Conservation (phyloP, 1,284 basidiomycete genomes). For the Fomitopsis palustris region DNA sequence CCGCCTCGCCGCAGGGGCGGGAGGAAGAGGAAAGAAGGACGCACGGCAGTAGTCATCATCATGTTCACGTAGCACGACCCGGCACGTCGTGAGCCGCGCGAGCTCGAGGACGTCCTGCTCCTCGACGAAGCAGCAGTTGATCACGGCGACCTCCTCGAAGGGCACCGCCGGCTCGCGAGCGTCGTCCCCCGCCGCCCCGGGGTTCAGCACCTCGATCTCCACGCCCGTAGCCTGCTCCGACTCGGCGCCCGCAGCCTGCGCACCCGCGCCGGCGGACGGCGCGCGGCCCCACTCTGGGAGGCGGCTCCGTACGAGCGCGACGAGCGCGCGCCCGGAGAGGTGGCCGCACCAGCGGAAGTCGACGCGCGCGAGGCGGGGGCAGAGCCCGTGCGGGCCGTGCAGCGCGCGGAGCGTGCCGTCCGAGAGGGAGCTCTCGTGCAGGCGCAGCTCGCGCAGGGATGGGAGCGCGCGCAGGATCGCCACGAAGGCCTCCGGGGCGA, state of each 20-base stretch:
- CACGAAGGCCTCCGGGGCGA: constrained; percentile 40
- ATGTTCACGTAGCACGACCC: constrained; percentile 39
- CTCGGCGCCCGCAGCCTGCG: background rate
- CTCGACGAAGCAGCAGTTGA: constrained; percentile 56
- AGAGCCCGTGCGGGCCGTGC: constrained; percentile 38
- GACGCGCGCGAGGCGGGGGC: constrained; percentile 44
- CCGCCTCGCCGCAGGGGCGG: background rate
- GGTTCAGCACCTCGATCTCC: background rate
- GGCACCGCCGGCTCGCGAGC: constrained; percentile 11
- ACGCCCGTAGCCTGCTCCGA: background rate
- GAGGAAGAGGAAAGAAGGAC: constrained; percentile 19
- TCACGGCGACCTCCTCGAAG: constrained; percentile 47
- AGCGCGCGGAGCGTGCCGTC: constrained; percentile 44
- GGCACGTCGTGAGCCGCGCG: constrained; percentile 45
- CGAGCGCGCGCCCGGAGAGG: constrained; percentile 47
- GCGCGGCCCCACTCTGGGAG: constrained; percentile 3
- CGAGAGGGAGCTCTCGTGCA: constrained; percentile 60
- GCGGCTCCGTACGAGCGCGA: constrained; percentile 44
- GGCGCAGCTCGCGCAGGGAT: constrained; percentile 43
- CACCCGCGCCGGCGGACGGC: background rate
- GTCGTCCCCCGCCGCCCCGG: constrained; percentile 3
- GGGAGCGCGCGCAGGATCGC: constrained; percentile 38
- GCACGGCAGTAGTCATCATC: constrained; percentile 55
- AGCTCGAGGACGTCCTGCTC: constrained; percentile 53
- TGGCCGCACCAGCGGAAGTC: constrained; percentile 63